These are phyloP conservation scores for Lactuca sativa DNA, from an alignment of 129 eudicot species.

Conservation along the genomic window DNA sequence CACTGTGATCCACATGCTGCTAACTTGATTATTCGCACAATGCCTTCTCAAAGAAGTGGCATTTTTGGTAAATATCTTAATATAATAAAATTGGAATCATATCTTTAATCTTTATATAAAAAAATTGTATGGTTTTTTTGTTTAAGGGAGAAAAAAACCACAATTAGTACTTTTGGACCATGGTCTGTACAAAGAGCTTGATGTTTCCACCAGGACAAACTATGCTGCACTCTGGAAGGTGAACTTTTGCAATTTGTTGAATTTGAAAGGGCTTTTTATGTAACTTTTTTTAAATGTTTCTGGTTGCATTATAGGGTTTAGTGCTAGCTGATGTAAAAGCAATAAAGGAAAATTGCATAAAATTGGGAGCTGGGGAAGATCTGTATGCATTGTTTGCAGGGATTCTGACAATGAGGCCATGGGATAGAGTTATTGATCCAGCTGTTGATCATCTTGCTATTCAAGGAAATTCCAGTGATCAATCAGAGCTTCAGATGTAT, in stretches of 20 bases:
- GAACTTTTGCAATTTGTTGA: neutral
- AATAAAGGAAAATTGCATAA: slow-evolving; percentile 71
- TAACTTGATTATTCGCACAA: slow-evolving; percentile 71
- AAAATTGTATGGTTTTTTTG: neutral
- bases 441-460: slow-evolving; percentile 87
- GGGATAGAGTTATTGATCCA: slow-evolving; percentile 80
- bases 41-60: slow-evolving; percentile 51
- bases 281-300: neutral
- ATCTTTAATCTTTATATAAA: neutral
- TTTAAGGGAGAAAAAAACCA: slow-evolving; percentile 73
- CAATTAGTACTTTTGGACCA: slow-evolving; percentile 89
- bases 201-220: slow-evolving; percentile 53
- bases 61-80: slow-evolving; percentile 55
- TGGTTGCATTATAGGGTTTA: slow-evolving; percentile 55
- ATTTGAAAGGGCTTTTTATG: neutral
- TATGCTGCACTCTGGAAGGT: slow-evolving; percentile 98
- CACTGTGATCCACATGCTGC: slow-evolving; percentile 99
- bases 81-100: slow-evolving; percentile 1
- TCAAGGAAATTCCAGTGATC: slow-evolving; percentile 65
- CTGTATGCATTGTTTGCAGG: slow-evolving; percentile 89
- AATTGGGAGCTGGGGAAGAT: slow-evolving; percentile 94
- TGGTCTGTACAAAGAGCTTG: slow-evolving; percentile 94
- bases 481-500: slow-evolving; percentile 91
- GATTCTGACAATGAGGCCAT: slow-evolving; percentile 92
- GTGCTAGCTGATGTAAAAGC: slow-evolving; percentile 76